A percentile compares a stretch with the other conserved stretches of the same genome.
These are phyloP conservation scores for Hawksworthiomyces lignivorus DNA, from an alignment of 2,329 filamentous ascomycete genomes.

Conservation along the genomic window DNA sequence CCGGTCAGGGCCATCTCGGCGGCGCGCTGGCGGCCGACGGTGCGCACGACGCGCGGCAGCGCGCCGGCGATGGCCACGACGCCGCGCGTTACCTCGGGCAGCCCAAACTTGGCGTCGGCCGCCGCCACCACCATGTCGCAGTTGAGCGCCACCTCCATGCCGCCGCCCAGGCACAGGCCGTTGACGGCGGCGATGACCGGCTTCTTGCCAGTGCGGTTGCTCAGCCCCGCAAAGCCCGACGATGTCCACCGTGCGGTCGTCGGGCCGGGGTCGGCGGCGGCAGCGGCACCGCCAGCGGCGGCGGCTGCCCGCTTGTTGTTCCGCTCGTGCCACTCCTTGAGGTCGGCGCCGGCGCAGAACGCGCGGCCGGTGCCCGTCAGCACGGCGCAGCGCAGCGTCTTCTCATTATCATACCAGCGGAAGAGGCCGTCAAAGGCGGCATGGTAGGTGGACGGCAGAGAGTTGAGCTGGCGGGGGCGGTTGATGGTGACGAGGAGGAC, in stretches of 20 bases:
- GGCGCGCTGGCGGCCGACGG: conserved; percentile 61
- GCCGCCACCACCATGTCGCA: conserved; percentile 63
- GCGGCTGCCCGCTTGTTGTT: conserved; percentile 2
- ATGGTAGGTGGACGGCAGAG: conserved; percentile 43
- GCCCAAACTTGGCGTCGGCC: conserved; percentile 50
- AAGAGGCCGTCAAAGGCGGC: conserved; percentile 37
- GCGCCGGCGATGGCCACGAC: conserved; percentile 66
- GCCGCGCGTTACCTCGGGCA: conserved; percentile 65
- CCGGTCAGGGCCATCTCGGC: conserved; percentile 65
- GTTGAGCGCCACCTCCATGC: conserved; percentile 69
- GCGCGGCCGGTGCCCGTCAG: conserved; percentile 56
- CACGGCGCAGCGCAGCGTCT: conserved; percentile 52
- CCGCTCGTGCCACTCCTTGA: conserved; percentile 54
- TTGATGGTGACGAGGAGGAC: conserved; percentile 54
- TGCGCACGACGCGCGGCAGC: conserved; percentile 56
- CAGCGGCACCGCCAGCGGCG: conserved; percentile 8
- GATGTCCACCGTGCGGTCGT: conserved; percentile 23
- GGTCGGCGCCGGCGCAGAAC: conserved; percentile 62
- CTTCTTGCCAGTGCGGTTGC: conserved; percentile 61
- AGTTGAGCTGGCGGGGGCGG: conserved; percentile 51
- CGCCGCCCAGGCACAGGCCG: conserved; percentile 66
- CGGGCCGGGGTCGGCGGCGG: conserved; percentile 2
- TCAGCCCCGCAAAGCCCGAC: conserved; percentile 58
- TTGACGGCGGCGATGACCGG: conserved; percentile 72
- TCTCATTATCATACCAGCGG: conserved; percentile 55